Conservation (phyloP, 2,329 filamentous ascomycete species). For the Aspergillus sp. region DNA sequence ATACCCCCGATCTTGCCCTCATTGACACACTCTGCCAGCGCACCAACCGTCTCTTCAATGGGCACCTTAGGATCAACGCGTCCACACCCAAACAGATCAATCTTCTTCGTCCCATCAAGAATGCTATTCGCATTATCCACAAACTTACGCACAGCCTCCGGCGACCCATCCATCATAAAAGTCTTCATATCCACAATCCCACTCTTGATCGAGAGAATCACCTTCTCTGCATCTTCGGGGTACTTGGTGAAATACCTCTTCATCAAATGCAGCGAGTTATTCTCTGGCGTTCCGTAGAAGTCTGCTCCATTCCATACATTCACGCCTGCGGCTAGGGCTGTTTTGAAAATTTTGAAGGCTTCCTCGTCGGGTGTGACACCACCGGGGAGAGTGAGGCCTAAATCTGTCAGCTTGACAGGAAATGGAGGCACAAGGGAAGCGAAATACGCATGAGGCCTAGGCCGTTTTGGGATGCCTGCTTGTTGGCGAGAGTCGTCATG, state of each 20-base stretch:
- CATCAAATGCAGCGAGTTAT: slow-evolving; percentile 25
- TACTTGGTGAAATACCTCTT: slow-evolving; percentile 21
- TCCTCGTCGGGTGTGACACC: too few species aligned
- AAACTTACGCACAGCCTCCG: slow-evolving; percentile 47
- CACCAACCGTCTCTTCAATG: slow-evolving; percentile 39
- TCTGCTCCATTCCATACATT: slow-evolving; percentile 25
- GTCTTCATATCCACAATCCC: slow-evolving; percentile 26
- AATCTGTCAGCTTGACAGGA: too few species aligned
- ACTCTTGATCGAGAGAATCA: slow-evolving; percentile 21
- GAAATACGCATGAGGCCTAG: too few species aligned
- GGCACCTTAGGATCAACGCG: slow-evolving; percentile 48
- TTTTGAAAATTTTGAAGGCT: too few species aligned
- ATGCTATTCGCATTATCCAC: slow-evolving; percentile 50
- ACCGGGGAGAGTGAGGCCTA: too few species aligned
- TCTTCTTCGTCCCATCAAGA: slow-evolving; percentile 47
- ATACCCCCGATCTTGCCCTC: slow-evolving; percentile 35
- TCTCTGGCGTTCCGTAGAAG: slow-evolving; percentile 27
- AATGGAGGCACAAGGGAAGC: too few species aligned
- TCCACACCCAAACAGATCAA: slow-evolving; percentile 55
- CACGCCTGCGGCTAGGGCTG: too few species aligned
- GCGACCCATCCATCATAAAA: slow-evolving; percentile 43
- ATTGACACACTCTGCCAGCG: slow-evolving; percentile 23
- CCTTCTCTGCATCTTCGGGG: slow-evolving; percentile 22
- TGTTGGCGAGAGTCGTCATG: too few species aligned
- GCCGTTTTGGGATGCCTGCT: too few species aligned